Evolutionary conservation across 805 yeast species (phyloP).

Genomic region (Candida suzukii): DNA sequence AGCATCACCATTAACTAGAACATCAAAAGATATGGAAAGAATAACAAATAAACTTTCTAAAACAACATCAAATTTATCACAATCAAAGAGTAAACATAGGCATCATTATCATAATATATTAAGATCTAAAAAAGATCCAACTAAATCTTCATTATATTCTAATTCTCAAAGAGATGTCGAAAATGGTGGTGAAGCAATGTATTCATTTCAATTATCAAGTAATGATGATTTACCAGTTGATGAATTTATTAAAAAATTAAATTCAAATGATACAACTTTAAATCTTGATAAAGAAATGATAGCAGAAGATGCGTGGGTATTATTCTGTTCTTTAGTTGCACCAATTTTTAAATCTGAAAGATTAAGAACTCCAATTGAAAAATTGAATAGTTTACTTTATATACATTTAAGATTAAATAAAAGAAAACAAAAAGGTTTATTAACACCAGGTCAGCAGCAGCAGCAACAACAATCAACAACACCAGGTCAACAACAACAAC

Average conservation of each 20-base stretch:
- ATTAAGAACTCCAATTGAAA: slow-evolving; percentile 48
- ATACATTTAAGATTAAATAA: slow-evolving; percentile 23
- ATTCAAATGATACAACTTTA: slow-evolving; percentile 17
- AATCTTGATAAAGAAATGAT: slow-evolving; percentile 30
- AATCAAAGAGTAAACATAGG: slow-evolving; percentile 18
- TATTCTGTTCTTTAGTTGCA: slow-evolving; percentile 32
- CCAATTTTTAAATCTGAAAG: slow-evolving; percentile 45
- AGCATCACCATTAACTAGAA: slow-evolving; percentile 22
- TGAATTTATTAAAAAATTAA: slow-evolving; percentile 23
- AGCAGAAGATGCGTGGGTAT: slow-evolving; percentile 44
- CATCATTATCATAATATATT: slow-evolving; percentile 22
- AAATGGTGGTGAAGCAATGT: slow-evolving; percentile 26
- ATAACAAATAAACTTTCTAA: slow-evolving; percentile 13
- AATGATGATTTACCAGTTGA: slow-evolving; percentile 19
- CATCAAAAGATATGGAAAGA: slow-evolving; percentile 25
- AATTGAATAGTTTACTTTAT: slow-evolving; percentile 41
- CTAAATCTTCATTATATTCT: slow-evolving; percentile 30
- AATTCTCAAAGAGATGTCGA: slow-evolving; percentile 25
- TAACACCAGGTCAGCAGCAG: background rate
- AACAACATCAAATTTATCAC: slow-evolving; percentile 1
- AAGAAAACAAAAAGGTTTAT: background rate
- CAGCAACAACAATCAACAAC: background rate
- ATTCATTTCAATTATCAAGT: slow-evolving; percentile 28
- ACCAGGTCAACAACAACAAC: background rate
- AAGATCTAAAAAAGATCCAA: slow-evolving; percentile 22